phyloP scores from a whole-genome alignment of 331 rosid genomes.

The Saraca asoca region DNA sequence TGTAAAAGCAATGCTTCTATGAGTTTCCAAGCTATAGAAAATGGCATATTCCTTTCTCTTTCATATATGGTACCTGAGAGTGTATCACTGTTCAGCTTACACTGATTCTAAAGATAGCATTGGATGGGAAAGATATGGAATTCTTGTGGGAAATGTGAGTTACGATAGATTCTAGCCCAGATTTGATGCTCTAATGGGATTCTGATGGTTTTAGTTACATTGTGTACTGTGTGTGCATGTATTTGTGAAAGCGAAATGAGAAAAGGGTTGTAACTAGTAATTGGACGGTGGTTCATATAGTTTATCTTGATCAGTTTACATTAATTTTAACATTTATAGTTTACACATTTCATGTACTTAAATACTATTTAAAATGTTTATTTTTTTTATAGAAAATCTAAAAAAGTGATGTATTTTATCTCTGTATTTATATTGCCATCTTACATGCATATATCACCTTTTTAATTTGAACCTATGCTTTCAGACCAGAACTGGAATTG shows the following conservation, averaged over 20 bases:
- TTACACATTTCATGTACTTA: no score
- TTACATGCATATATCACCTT: no score
- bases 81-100: slow-evolving; percentile 22
- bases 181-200: slow-evolving; percentile 33
- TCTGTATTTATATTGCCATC: no score
- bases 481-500: slow-evolving; percentile 30
- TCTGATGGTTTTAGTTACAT: slow-evolving; percentile 34
- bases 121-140: slow-evolving; percentile 33
- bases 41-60: slow-evolving; percentile 51
- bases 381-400: no score
- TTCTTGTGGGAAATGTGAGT: slow-evolving; percentile 42
- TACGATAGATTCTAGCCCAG: slow-evolving; percentile 33
- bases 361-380: no score
- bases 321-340: no score
- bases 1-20: slow-evolving; percentile 55
- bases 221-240: not conserved
- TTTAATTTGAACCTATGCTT: not conserved
- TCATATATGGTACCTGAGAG: not conserved
- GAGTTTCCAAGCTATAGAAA: slow-evolving; percentile 57
- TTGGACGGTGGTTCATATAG: slow-evolving; percentile 7
- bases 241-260: slow-evolving; percentile 43
- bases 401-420: no score
- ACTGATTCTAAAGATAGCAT: slow-evolving; percentile 61
- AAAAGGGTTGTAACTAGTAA: slow-evolving; percentile 18
- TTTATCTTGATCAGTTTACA: no score